phyloP scores from a whole-genome alignment of 2,329 filamentous ascomycete genomes.

The Penicillium thymicola region DNA sequence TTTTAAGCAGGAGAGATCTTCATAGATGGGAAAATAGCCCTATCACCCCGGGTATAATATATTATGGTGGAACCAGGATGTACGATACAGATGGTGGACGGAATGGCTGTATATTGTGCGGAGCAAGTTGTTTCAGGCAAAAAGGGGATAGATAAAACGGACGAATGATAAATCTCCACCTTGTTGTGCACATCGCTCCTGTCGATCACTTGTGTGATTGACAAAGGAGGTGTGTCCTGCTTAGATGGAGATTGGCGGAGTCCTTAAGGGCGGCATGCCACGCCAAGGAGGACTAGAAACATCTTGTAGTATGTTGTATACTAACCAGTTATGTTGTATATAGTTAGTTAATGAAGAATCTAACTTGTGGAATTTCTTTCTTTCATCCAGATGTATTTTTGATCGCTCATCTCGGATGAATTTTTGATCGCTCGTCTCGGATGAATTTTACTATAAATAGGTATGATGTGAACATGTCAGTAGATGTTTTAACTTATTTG shows the following conservation, averaged over 20 bases:
- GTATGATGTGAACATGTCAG: neutral
- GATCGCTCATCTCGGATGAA: no score
- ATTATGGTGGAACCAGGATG: neutral
- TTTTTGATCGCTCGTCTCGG: neutral
- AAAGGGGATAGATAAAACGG: neutral
- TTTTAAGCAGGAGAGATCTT: neutral
- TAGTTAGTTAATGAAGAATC: neutral
- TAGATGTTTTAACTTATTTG: neutral
- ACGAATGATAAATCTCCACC: conserved; percentile 2
- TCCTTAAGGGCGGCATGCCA: neutral
- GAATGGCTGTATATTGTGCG: neutral
- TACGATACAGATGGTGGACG: neutral
- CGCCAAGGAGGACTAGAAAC: neutral
- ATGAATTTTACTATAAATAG: neutral
- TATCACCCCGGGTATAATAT: neutral
- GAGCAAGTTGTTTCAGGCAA: conserved; percentile 1
- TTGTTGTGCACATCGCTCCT: neutral
- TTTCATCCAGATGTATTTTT: neutral
- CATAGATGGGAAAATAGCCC: neutral
- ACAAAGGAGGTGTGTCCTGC: neutral
- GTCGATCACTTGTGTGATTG: neutral
- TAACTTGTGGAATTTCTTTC: neutral
- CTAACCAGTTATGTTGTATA: no score
- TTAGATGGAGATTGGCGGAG: neutral
- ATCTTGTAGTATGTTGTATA: neutral